Evolutionary conservation across 192 early-diverging fungal species (phyloP).

Genomic region (Martensiomyces pterosporus): DNA sequence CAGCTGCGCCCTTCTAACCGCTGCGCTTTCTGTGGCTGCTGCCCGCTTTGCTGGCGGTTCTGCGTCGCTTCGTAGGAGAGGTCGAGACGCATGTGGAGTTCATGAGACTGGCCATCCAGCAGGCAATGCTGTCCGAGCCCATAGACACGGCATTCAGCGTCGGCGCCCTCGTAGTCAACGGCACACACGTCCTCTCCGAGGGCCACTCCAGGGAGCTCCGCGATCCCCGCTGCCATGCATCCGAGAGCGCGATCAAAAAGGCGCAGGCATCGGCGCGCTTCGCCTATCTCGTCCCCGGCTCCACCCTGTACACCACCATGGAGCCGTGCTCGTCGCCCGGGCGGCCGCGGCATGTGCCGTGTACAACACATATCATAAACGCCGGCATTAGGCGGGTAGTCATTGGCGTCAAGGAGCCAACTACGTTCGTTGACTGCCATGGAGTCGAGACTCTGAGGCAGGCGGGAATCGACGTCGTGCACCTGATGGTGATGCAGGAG

Average conservation of each 20-base stretch:
- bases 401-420: slow-evolving; percentile 83
- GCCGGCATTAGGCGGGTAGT: slow-evolving; percentile 70
- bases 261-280: too few relatives aligned
- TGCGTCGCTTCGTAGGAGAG: too few relatives aligned
- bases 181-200: slow-evolving; percentile 16
- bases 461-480: slow-evolving; percentile 71
- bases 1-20: too few relatives aligned
- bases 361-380: slow-evolving; percentile 70
- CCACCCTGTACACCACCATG: slow-evolving; percentile 94
- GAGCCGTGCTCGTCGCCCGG: slow-evolving; percentile 80
- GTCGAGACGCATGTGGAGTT: slow-evolving; percentile 36
- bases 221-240: slow-evolving; percentile 18
- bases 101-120: slow-evolving; percentile 42
- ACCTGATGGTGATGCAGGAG: slow-evolving; percentile 67
- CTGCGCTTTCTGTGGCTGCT: too few relatives aligned
- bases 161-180: slow-evolving; percentile 29
- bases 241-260: slow-evolving; percentile 22
- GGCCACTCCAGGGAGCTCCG: slow-evolving; percentile 31
- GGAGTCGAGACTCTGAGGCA: slow-evolving; percentile 65
- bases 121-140: slow-evolving; percentile 25
- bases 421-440: slow-evolving; percentile 77
- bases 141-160: slow-evolving; percentile 23
- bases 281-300: slow-evolving; percentile 23
- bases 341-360: slow-evolving; percentile 73
- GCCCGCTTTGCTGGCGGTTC: too few relatives aligned